phyloP scores from a whole-genome alignment of 306 rosid species.

The Alnus rubra region DNA sequence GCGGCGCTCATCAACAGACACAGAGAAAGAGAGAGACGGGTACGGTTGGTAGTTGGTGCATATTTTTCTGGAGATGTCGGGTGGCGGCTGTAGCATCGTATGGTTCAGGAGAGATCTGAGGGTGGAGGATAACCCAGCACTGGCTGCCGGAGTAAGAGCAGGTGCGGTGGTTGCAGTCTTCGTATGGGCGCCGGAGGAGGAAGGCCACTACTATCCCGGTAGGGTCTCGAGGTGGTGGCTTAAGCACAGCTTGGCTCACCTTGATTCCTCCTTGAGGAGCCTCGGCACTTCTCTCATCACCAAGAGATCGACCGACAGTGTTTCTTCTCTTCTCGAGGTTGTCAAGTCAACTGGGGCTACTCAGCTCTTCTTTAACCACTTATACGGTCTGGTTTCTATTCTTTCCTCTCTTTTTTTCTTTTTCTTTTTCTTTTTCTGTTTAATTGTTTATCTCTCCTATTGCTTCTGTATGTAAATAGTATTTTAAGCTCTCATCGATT shows the following conservation, averaged over 20 bases:
- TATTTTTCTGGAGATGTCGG: conserved; percentile 56
- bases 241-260: conserved; percentile 80
- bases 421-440: not conserved
- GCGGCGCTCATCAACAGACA: not conserved
- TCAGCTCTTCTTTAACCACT: conserved; percentile 90
- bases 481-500: not conserved
- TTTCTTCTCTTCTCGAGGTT: conserved; percentile 82
- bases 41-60: not conserved
- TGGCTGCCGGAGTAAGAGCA: conserved; percentile 86
- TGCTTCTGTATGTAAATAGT: not conserved
- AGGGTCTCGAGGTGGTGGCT: conserved; percentile 99
- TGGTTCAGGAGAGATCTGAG: conserved; percentile 99
- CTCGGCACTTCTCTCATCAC: conserved; percentile 81
- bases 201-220: conserved; percentile 86
- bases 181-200: conserved; percentile 98
- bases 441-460: not conserved
- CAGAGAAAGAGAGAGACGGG: conserved; percentile 1
- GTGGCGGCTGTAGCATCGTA: conserved; percentile 94
- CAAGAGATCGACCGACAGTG: conserved; percentile 73
- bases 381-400: conserved; percentile 79
- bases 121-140: conserved; percentile 91
- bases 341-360: conserved; percentile 83
- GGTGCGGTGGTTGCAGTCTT: conserved; percentile 88
- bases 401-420: not conserved
- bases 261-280: conserved; percentile 76